Percentiles rank a stretch among this genome's conserved stretches.
Evolutionary conservation across 169 alveolate species (phyloP).

Genomic region (Pseudocohnilembus persalinus): DNA sequence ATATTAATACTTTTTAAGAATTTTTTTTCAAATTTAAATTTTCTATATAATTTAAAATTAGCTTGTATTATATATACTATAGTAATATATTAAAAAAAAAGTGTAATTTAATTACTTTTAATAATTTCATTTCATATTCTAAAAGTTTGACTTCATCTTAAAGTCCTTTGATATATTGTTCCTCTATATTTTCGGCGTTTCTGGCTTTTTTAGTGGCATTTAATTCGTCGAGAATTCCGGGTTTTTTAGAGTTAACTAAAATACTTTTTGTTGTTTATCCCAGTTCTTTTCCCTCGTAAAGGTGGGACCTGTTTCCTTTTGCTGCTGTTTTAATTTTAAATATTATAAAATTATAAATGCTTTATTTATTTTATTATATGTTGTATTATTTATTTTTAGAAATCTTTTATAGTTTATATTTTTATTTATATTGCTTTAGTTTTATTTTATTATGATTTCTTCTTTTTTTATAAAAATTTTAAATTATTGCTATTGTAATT

Average conservation of each 20-base stretch:
- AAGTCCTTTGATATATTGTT: slow-evolving; percentile 26
- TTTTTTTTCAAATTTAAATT: no score
- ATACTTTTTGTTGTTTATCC: neutral
- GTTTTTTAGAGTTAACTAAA: neutral
- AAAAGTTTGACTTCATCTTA: slow-evolving; percentile 22
- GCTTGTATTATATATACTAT: no score
- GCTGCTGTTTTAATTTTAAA: no score
- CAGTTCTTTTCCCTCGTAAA: neutral
- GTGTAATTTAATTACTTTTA: neutral
- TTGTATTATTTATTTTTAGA: neutral
- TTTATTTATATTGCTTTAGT: neutral
- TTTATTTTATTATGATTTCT: neutral
- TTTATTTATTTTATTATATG: no score
- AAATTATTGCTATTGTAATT: no score
- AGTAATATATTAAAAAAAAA: no score
- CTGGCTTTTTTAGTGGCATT: neutral
- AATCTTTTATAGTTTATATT: no score
- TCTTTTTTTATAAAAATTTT: no score
- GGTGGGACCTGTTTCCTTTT: no score
- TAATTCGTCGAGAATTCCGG: neutral
- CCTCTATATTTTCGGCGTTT: slow-evolving; percentile 11
- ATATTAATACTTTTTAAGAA: no score
- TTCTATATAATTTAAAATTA: no score
- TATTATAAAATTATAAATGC: no score
- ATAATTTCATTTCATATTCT: slow-evolving; percentile 29